Evolutionary conservation across 257 asterid species (phyloP).

Genomic region (Dorcoceras hygrometricum): DNA sequence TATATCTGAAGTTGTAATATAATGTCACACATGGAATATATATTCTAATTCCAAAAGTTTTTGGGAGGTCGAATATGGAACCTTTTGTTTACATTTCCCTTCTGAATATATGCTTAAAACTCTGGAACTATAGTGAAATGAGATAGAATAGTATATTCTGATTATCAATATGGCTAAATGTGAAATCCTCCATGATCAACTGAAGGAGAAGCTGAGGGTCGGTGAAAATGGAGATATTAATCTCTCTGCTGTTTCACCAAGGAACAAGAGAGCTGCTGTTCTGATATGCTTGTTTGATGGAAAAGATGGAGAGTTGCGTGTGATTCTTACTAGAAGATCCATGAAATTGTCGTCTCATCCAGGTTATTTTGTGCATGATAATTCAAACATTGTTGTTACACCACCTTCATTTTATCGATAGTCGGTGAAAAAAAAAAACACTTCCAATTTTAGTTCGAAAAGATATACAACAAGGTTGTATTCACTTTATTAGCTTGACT

Average conservation of each 20-base stretch:
- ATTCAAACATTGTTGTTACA: too few species aligned
- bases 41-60: background rate
- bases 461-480: too few species aligned
- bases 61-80: background rate
- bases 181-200: background rate
- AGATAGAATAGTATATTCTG: too few species aligned
- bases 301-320: conserved; percentile 43
- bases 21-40: too few species aligned
- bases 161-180: background rate
- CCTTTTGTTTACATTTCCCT: background rate
- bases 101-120: background rate
- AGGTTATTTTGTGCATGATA: conserved; percentile 23
- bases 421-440: too few species aligned
- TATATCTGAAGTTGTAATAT: too few species aligned
- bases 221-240: background rate
- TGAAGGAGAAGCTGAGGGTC: background rate
- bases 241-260: conserved; percentile 14
- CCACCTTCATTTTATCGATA: too few species aligned
- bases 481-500: too few species aligned
- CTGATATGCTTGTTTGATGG: conserved; percentile 52
- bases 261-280: conserved; percentile 57
- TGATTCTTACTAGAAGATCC: conserved; percentile 57
- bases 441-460: too few species aligned
- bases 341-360: conserved; percentile 59
- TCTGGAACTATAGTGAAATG: background rate